Percentiles rank a stretch among this genome's conserved stretches.
phyloP scores from a whole-genome alignment of 371 early-diverging fungal genomes.

The Mucor sp. region DNA sequence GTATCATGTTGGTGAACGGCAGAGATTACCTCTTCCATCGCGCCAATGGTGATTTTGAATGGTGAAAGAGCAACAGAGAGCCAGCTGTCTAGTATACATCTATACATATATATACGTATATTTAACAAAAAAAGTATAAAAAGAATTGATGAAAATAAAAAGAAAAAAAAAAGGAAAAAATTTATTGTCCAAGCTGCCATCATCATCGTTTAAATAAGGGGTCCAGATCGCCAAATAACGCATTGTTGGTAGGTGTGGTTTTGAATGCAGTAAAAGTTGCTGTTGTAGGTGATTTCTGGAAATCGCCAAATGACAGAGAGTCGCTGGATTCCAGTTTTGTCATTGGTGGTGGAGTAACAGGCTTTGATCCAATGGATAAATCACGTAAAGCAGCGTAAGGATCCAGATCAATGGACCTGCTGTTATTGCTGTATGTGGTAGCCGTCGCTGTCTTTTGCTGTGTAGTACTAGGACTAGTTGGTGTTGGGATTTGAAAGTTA shows the following conservation, averaged over 20 bases:
- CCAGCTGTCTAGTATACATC: not conserved
- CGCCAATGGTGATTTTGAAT: constrained; percentile 94
- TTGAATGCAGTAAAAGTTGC: not conserved
- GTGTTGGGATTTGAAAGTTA: not conserved
- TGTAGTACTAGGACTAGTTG: not conserved
- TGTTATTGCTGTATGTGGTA: not conserved
- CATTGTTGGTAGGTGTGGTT: not conserved
- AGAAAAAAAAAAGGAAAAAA: not conserved
- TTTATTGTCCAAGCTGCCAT: not conserved
- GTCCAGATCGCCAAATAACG: constrained; percentile 24
- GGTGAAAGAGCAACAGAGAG: constrained; percentile 54
- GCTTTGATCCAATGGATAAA: constrained; percentile 11
- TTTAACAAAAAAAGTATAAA: not conserved
- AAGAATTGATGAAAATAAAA: constrained; percentile 3
- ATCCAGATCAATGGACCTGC: constrained; percentile 1
- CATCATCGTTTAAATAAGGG: constrained; percentile 19
- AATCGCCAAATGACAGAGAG: constrained; percentile 3
- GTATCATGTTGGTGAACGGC: constrained; percentile 93
- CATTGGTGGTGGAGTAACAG: constrained; percentile 1
- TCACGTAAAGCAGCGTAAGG: constrained; percentile 28
- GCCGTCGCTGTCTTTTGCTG: not conserved
- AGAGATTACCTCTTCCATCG: constrained; percentile 92
- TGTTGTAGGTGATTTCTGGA: constrained; percentile 10
- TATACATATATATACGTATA: not conserved
- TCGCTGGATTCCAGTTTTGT: not conserved